phyloP scores from a whole-genome alignment of 169 alveolate genomes.

The Plasmodium gallinaceum region DNA sequence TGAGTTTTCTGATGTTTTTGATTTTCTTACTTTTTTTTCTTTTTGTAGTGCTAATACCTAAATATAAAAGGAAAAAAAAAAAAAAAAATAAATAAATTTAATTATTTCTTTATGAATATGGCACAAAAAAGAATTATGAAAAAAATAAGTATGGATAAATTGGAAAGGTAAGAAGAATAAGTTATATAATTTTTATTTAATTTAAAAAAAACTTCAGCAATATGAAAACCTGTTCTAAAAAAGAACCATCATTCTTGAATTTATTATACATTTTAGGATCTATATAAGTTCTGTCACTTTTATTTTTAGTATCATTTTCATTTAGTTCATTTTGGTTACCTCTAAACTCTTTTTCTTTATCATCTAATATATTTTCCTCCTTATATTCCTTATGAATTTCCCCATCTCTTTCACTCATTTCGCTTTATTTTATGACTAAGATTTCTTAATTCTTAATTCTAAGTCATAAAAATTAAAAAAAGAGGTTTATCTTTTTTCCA shows the following conservation, averaged over 20 bases:
- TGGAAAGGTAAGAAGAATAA: not conserved
- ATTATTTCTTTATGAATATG: too few relatives aligned
- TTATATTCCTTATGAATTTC: not conserved
- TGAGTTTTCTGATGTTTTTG: constrained; percentile 15
- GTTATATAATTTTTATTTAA: too few relatives aligned
- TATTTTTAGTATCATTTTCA: not conserved
- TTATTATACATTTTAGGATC: constrained; percentile 73
- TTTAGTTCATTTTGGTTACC: not conserved
- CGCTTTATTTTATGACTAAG: not conserved
- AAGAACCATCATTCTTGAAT: constrained; percentile 63
- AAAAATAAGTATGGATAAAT: not conserved
- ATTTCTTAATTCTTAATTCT: not conserved
- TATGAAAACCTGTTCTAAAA: constrained; percentile 32
- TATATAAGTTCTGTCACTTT: not conserved
- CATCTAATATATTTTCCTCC: not conserved
- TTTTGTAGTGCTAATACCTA: constrained; percentile 72
- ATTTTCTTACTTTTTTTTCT: constrained; percentile 38
- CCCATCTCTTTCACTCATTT: constrained; percentile 1
- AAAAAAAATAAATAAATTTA: too few relatives aligned
- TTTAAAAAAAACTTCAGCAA: not conserved
- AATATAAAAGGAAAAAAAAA: not conserved
- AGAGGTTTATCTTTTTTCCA: too few relatives aligned
- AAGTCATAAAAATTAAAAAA: not conserved
- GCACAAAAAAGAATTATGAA: too few relatives aligned
- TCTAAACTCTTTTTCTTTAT: not conserved